These are phyloP conservation scores for Lentinula sp. DNA, from an alignment of 768 basidiomycete species.

Conservation along the genomic window DNA sequence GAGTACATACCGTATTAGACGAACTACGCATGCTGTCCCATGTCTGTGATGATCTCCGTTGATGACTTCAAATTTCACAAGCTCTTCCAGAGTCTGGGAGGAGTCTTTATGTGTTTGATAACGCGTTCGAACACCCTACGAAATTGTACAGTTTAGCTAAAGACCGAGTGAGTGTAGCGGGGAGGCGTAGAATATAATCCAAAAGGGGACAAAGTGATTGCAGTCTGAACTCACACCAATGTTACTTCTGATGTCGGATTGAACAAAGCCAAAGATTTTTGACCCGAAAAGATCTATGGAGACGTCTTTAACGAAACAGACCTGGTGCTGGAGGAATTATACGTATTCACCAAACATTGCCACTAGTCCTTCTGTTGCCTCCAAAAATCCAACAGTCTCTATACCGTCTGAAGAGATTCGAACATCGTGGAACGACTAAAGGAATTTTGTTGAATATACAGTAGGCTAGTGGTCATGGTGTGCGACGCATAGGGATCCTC, in stretches of 20 bases:
- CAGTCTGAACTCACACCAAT: slow-evolving; percentile 40
- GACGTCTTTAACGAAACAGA: not conserved
- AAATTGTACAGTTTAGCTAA: not conserved
- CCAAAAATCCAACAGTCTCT: slow-evolving; percentile 73
- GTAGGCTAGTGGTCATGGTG: not conserved
- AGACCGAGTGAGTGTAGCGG: not conserved
- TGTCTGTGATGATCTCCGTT: slow-evolving; percentile 31
- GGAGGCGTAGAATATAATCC: not conserved
- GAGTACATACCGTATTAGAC: slow-evolving; percentile 52
- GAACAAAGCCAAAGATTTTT: slow-evolving; percentile 68
- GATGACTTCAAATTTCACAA: slow-evolving; percentile 45
- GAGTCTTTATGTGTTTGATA: slow-evolving; percentile 35
- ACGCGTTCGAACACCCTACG: slow-evolving; percentile 59
- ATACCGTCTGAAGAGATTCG: slow-evolving; percentile 71
- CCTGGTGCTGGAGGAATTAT: slow-evolving; percentile 7
- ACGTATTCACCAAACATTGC: slow-evolving; percentile 56
- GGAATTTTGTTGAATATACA: not conserved
- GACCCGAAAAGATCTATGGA: slow-evolving; percentile 59
- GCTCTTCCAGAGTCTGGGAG: slow-evolving; percentile 54
- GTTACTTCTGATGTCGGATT: slow-evolving; percentile 63
- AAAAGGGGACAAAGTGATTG: too few species aligned
- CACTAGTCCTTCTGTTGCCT: slow-evolving; percentile 83
- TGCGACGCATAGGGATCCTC: not conserved
- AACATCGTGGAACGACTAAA: slow-evolving; percentile 84
- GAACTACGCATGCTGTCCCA: slow-evolving; percentile 58